Evolutionary conservation across 257 asterid species (phyloP), one percentile per base, ranked within the genome.

Genomic region (Gardenia jasminoides): DNA sequence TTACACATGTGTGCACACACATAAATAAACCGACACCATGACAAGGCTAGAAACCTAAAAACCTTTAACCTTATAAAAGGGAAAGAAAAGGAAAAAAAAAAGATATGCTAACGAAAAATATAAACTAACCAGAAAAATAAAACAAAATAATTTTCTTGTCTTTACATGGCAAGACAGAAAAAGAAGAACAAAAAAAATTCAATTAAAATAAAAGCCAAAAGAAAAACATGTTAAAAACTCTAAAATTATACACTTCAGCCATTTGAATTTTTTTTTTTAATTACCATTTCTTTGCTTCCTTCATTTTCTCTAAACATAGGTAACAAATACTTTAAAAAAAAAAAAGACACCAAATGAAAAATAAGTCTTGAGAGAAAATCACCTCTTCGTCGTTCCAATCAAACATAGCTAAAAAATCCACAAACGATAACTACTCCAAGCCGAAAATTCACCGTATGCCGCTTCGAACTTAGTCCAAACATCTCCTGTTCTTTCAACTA

Each of bases 321-420:
- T 1, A 19, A 58, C 24, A 7, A 65, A 50, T 41, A 15, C 16
- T 8, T 19, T 22, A 5, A 52, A 67, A 70, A 19, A n/a, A 30
- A 33, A 64, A 16, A 30, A 30, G 2, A 33, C n/a, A 77, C 67
- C 31, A 30, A 61, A 17, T 30, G 16, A 17, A 72, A 74, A 44
- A 43, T n/a, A 26, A 12, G 43, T 48, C 54, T 48, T 48, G 54
- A 30, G 33, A 28, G 15, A 74, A 19, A 70, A 77, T 41, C 50
- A 91, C 97, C 97, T 90, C 97, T 84, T 92, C 92, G 91, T 93
- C 98, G 96, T 92, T 87, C 98, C 96, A 93, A 93, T 92, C 91
- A 92, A 93, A 92, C 98, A 93, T 93, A 82, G 92, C 92, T 90
- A 86, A 77, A 74, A 84, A 76, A 78, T 75, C 81, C 78, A 66